A percentile compares a stretch with the other conserved stretches of the same genome.
Conservation (phyloP, 148 eudicot species). For the Chenopodium album region DNA sequence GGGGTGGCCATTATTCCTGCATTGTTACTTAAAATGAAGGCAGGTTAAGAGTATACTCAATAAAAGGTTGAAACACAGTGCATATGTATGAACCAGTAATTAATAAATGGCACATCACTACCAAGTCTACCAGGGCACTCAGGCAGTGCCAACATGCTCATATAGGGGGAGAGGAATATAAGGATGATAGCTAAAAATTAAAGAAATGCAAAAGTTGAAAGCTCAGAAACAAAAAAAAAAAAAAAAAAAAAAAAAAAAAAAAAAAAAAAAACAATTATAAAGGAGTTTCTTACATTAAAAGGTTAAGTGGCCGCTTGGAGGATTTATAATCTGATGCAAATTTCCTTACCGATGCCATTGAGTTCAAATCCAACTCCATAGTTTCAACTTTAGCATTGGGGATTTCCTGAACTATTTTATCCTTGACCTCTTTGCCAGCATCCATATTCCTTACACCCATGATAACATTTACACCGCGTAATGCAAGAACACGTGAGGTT, state of each 20-base stretch:
- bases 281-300: conserved; percentile 60
- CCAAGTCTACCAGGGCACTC: neutral
- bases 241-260: neutral
- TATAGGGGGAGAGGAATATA: neutral
- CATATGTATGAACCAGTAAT: neutral
- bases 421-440: conserved; percentile 59
- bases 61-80: neutral
- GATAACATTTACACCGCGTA: conserved; percentile 87
- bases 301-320: conserved; percentile 55
- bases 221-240: neutral
- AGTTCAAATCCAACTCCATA: conserved; percentile 83
- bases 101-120: neutral
- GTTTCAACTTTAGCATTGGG: conserved; percentile 73
- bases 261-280: neutral
- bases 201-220: neutral
- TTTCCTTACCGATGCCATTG: conserved; percentile 62
- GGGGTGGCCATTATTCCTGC: conserved; percentile 96
- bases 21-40: conserved; percentile 55
- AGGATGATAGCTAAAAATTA: neutral
- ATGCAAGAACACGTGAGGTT: conserved; percentile 83
- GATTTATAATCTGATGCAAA: conserved; percentile 64
- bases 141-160: neutral
- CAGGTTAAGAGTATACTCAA: conserved; percentile 11
- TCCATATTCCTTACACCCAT: conserved; percentile 73
- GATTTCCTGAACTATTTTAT: conserved; percentile 54